Base-by-base conservation (phyloP, 78 protist species). In the Cavenderia fasciculata region DNA sequence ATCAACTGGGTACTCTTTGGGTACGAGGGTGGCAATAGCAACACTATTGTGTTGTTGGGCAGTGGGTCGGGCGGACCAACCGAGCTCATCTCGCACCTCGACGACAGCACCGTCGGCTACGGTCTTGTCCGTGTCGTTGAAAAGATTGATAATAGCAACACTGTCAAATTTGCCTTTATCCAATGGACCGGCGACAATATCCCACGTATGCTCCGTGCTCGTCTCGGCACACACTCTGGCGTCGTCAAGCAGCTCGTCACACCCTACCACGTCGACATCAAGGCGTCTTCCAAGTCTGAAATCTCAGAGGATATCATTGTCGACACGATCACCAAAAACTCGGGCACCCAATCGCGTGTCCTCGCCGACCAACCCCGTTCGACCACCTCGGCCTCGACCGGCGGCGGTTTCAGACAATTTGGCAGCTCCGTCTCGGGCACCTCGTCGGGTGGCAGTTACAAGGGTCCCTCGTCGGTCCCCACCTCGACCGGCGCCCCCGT, bases 211-310 rank as follows among this genome's bases (percentile, higher is more conserved):
- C 46, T 54, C n/a, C 33, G 86, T n/a, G 93, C 93, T 10, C 25
- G 85, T 23, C 78, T 87, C 27, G 85, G 86, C 27, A 87, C 93
- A 31, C 85, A 74, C 29, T 51, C 31, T 75, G 86, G 86, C 41
- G 25, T 34, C 27, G 69, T 87, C 14, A 75, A 87, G 23, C 56
- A 74, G 27, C 46, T 87, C 33, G 77, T 87, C 38, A 18, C 27
- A 61, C 93, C 93, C 65, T 87, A 76, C 47, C 93, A 87, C 75
- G 93, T 87, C 12, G 93, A 87, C 59, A 87, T 87, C 63, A 72
- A 63, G 25, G 51, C 75, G 33, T 40, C 93, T 19, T 25, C 4
- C 2, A 33, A 33, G 27, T 63, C 84, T 8, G 93, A 87, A 27
- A 61, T 87, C 43, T 57, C 86, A 21, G 76, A 75, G 19, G 75